phyloP scores from a whole-genome alignment of 2,329 filamentous ascomycete genomes.

The Pseudogymnoascus sp. region DNA sequence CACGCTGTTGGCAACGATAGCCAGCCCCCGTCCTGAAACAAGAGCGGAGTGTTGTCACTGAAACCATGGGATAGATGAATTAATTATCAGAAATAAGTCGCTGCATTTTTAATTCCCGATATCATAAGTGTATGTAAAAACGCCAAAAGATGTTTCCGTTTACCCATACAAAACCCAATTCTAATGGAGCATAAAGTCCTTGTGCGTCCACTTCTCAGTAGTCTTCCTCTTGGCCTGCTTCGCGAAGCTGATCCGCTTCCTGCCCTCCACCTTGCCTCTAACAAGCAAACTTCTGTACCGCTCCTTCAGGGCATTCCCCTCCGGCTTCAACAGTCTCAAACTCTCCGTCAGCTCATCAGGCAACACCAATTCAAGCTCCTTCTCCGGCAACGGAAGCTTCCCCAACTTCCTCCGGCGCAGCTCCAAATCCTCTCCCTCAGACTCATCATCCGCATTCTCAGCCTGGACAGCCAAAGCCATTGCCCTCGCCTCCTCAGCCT shows the following conservation, averaged over 20 bases:
- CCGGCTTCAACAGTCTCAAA: constrained; percentile 75
- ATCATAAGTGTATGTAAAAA: constrained; percentile 5
- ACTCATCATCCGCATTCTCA: constrained; percentile 42
- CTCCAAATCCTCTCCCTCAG: constrained; percentile 53
- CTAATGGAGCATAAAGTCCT: constrained; percentile 61
- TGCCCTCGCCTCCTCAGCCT: constrained; percentile 45
- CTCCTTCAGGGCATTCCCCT: constrained; percentile 91
- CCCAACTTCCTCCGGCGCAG: constrained; percentile 68
- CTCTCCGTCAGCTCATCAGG: constrained; percentile 78
- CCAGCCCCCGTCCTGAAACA: background rate
- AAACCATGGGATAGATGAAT: background rate
- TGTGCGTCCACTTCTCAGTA: constrained; percentile 96
- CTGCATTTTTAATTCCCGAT: constrained; percentile 9
- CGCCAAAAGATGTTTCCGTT: background rate
- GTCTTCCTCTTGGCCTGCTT: constrained; percentile 74
- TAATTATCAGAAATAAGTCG: background rate
- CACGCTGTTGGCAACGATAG: background rate
- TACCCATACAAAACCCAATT: background rate
- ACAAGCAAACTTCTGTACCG: constrained; percentile 83
- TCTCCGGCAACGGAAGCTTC: constrained; percentile 65
- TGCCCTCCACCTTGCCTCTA: constrained; percentile 78
- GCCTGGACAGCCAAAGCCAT: constrained; percentile 36
- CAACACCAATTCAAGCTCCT: constrained; percentile 71
- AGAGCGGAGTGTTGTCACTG: background rate
- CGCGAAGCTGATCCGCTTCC: constrained; percentile 68